Conservation (phyloP, 1,284 basidiomycete genomes). For the Rhodotorula sp. region DNA sequence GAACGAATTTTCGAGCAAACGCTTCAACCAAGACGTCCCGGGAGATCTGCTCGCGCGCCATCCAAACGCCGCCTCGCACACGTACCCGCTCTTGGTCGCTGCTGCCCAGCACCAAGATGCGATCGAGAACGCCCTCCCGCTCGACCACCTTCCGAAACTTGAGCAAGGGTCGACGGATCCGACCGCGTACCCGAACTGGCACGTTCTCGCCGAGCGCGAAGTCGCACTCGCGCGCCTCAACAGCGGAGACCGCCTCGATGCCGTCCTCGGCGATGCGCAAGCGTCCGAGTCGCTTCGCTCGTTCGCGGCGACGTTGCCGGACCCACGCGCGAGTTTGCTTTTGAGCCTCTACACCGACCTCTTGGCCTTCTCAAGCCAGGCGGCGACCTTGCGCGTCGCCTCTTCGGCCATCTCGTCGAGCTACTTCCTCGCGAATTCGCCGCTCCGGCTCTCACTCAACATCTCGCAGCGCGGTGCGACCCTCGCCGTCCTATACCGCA, state of each 20-base stretch:
- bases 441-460: slow-evolving; percentile 25
- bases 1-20: neutral
- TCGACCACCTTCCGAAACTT: slow-evolving; percentile 11
- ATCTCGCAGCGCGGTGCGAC: slow-evolving; percentile 26
- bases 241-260: slow-evolving; percentile 12
- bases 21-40: neutral
- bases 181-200: slow-evolving; percentile 22
- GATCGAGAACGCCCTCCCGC: neutral
- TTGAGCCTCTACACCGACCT: slow-evolving; percentile 9
- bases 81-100: neutral
- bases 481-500: slow-evolving; percentile 13
- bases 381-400: slow-evolving; percentile 16
- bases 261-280: slow-evolving; percentile 21
- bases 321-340: slow-evolving; percentile 8
- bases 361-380: slow-evolving; percentile 19
- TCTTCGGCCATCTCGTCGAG: slow-evolving; percentile 18
- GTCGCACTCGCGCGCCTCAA: slow-evolving; percentile 13
- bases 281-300: slow-evolving; percentile 15
- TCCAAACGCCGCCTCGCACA: neutral
- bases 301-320: slow-evolving; percentile 7
- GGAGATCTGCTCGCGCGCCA: neutral
- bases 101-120: neutral
- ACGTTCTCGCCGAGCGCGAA: slow-evolving; percentile 24
- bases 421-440: slow-evolving; percentile 22
- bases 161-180: neutral